Evolutionary conservation across 257 asterid species (phyloP), one percentile per base, ranked within the genome.

Genomic region (Salvia hispanica): DNA sequence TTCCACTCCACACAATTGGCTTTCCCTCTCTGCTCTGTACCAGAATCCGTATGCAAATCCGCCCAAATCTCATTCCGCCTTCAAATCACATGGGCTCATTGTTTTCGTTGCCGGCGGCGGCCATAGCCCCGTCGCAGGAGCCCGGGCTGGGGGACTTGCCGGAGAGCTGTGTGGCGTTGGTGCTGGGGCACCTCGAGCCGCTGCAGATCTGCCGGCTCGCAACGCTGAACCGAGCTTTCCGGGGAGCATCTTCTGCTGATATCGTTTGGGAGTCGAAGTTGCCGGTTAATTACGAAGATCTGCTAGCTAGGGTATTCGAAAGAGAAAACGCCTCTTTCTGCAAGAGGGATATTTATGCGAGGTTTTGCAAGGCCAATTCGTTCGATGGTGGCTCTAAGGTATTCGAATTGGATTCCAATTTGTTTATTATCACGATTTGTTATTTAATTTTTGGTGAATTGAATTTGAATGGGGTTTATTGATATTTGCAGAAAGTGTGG

Each of bases 371-470:
- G 56, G 79, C 91, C 14, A 84, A 77, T 80, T 82, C 82, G 13
- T 78, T 92, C 54, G 98, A 92, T 70, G 88, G 76, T 42, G 93
- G 88, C 71, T 67, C 86, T 42, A 90, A 92, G 98, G 98, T 92
- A 9, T 34, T 25, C 0, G 8, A 7, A 7, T 9, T 63, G 1
- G 46, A 11, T 44, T 44, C 37, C n/a, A n/a, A n/a, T n/a, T n/a
- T n/a, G 8, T 7, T 37, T 11, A 0, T 65, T 16, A 6, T 15
- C 6, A 0, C n/a, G 3, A 28, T 6, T 56, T 40, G 45, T 40
- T 40, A 40, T 36, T 18, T 11, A 11, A 0, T 21, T 46, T 12
- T 7, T 0, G 4, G 0, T 18, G 11, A 50, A 43, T 7, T 15
- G n/a, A 10, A 3, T 11, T 3, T 3, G 16, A 43, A 8, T 48